Evolutionary conservation across 495 filamentous ascomycete species (phyloP).

Genomic region (Aspergillus bertholletiae): DNA sequence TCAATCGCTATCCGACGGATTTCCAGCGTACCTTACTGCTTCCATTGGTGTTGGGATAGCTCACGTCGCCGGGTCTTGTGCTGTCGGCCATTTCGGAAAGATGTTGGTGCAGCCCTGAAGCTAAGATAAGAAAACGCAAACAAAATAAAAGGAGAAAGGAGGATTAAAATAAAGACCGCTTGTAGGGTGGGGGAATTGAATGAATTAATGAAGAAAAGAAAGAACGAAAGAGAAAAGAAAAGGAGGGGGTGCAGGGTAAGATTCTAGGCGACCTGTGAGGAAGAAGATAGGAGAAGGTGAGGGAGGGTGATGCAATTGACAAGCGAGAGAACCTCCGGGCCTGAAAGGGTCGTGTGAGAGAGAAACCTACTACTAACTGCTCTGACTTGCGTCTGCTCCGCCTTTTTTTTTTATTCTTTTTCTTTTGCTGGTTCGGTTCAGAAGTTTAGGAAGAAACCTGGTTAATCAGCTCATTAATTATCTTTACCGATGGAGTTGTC

Average conservation of each 20-base stretch:
- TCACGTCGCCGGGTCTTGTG: slow-evolving; percentile 26
- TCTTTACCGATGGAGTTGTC: no score
- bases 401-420: neutral
- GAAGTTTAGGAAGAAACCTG: neutral
- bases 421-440: no score
- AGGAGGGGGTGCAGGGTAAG: slow-evolving; percentile 17
- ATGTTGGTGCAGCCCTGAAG: slow-evolving; percentile 11
- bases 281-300: slow-evolving; percentile 19
- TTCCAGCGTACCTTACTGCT: slow-evolving; percentile 39
- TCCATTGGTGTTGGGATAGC: slow-evolving; percentile 38
- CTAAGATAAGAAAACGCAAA: slow-evolving; percentile 6
- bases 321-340: slow-evolving; percentile 17
- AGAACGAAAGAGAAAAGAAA: slow-evolving; percentile 6
- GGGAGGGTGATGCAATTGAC: slow-evolving; percentile 37
- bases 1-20: neutral
- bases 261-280: slow-evolving; percentile 23
- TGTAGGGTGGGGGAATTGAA: slow-evolving; percentile 16
- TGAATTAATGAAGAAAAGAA: neutral
- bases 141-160: slow-evolving; percentile 2
- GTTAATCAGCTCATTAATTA: neutral
- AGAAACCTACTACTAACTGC: no score
- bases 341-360: slow-evolving; percentile 18
- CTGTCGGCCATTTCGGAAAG: slow-evolving; percentile 20
- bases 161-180: slow-evolving; percentile 14
- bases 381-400: neutral